Percentiles rank a stretch among this genome's conserved stretches.
Evolutionary conservation across 73 alveolate species (phyloP).

Genomic region (Paramecium bursaria): DNA sequence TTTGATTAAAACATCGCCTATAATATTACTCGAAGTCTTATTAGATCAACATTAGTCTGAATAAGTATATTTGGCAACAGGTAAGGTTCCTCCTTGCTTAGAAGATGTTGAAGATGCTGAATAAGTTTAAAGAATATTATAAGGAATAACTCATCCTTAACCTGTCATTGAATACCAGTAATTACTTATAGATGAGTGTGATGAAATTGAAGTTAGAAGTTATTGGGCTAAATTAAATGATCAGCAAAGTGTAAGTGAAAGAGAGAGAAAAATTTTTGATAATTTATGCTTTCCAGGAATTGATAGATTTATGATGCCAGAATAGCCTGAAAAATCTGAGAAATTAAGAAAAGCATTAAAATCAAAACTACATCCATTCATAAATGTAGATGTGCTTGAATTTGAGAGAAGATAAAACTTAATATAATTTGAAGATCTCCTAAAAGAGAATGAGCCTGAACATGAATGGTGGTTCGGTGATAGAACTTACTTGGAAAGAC

Average conservation of each 20-base stretch:
- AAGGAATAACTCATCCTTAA: background rate
- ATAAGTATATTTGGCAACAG: conserved; percentile 6
- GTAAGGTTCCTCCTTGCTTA: conserved; percentile 60
- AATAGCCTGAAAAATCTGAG: conserved; percentile 79
- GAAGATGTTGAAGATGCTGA: conserved; percentile 71
- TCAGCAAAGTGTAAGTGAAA: background rate
- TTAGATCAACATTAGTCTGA: conserved; percentile 61
- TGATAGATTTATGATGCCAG: conserved; percentile 86
- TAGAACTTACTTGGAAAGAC: conserved; percentile 80
- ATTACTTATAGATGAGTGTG: conserved; percentile 67
- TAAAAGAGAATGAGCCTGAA: conserved; percentile 75
- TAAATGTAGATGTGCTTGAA: conserved; percentile 79
- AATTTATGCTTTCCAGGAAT: conserved; percentile 84
- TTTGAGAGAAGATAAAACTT: conserved; percentile 82
- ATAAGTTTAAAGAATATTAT: conserved; percentile 40
- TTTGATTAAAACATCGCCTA: conserved; percentile 46
- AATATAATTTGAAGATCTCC: conserved; percentile 73
- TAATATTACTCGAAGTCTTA: conserved; percentile 46
- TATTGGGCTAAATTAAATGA: conserved; percentile 54
- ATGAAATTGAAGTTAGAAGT: conserved; percentile 57
- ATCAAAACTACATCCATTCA: conserved; percentile 83
- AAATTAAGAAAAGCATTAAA: conserved; percentile 80
- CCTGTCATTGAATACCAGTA: background rate
- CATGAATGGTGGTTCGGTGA: conserved; percentile 79
- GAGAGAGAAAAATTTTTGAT: conserved; percentile 62